Conservation (phyloP, 148 eudicot species). For the Rhododendron vialii region DNA sequence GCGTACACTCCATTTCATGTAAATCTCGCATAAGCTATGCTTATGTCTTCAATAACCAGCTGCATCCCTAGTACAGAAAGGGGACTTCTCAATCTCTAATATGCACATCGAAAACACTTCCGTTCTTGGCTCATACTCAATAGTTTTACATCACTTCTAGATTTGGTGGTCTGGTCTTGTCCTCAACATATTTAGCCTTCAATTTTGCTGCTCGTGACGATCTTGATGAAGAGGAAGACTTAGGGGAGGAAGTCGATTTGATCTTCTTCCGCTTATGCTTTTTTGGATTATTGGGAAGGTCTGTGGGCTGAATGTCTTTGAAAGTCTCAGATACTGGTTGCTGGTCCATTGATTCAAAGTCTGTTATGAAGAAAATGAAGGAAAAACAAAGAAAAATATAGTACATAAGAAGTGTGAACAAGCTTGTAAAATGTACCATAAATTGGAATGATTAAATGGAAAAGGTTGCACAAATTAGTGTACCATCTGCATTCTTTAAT, state of each 20-base stretch:
- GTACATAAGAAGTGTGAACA: background rate
- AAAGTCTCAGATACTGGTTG: slow-evolving; percentile 20
- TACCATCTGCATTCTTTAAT: background rate
- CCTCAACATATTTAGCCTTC: slow-evolving; percentile 34
- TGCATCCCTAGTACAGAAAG: background rate
- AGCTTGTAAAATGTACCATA: background rate
- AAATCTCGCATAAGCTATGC: background rate
- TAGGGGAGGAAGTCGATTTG: slow-evolving; percentile 43
- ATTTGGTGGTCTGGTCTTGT: slow-evolving; percentile 14
- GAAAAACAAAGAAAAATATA: background rate
- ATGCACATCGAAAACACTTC: background rate
- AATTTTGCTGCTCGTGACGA: slow-evolving; percentile 42
- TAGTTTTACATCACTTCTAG: slow-evolving; percentile 24
- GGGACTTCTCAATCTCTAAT: background rate
- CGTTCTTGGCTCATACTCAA: background rate
- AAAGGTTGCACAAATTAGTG: background rate
- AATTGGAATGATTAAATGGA: background rate
- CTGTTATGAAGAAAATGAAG: slow-evolving; percentile 15
- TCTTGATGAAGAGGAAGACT: slow-evolving; percentile 32
- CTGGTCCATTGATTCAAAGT: slow-evolving; percentile 36
- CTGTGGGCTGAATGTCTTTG: slow-evolving; percentile 30
- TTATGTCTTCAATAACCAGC: background rate
- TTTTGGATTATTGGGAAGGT: slow-evolving; percentile 38
- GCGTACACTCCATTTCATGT: background rate
- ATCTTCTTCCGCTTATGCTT: slow-evolving; percentile 47